Percentiles rank a stretch among this genome's conserved stretches.
Conservation (phyloP, 2,329 filamentous ascomycete species). For the Incumbomyces delicatus region DNA sequence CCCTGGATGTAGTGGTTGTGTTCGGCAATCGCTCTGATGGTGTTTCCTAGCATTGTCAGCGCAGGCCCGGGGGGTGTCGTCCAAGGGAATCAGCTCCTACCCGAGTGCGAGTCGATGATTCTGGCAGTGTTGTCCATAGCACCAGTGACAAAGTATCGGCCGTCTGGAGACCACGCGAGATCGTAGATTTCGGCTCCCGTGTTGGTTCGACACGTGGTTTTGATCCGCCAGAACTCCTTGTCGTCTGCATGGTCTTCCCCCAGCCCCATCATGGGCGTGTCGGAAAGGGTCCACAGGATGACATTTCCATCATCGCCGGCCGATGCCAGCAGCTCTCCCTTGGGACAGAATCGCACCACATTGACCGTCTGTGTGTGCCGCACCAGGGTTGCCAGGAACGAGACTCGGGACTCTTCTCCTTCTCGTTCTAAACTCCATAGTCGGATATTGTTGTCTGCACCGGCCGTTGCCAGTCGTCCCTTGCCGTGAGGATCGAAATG, state of each 20-base stretch:
- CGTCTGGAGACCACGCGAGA: conserved; percentile 97
- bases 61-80: not conserved
- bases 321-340: conserved; percentile 86
- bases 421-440: conserved; percentile 83
- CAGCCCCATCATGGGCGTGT: conserved; percentile 55
- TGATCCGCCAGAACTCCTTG: conserved; percentile 92
- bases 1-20: conserved; percentile 98
- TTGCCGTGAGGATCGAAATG: conserved; percentile 93
- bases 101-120: conserved; percentile 90
- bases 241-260: conserved; percentile 82
- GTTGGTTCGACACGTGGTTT: conserved; percentile 93
- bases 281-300: conserved; percentile 87
- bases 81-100: conserved; percentile 39
- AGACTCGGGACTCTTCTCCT: conserved; percentile 78
- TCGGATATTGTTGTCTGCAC: conserved; percentile 91
- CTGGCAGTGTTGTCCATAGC: conserved; percentile 98
- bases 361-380: conserved; percentile 98
- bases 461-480: conserved; percentile 82
- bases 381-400: conserved; percentile 79
- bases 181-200: conserved; percentile 91
- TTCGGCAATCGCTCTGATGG: conserved; percentile 89
- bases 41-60: conserved; percentile 19
- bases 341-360: conserved; percentile 90
- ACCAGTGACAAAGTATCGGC: conserved; percentile 88
- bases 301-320: conserved; percentile 97